phyloP scores from a whole-genome alignment of 2,329 filamentous ascomycete genomes.

The Westerdykella sp. region DNA sequence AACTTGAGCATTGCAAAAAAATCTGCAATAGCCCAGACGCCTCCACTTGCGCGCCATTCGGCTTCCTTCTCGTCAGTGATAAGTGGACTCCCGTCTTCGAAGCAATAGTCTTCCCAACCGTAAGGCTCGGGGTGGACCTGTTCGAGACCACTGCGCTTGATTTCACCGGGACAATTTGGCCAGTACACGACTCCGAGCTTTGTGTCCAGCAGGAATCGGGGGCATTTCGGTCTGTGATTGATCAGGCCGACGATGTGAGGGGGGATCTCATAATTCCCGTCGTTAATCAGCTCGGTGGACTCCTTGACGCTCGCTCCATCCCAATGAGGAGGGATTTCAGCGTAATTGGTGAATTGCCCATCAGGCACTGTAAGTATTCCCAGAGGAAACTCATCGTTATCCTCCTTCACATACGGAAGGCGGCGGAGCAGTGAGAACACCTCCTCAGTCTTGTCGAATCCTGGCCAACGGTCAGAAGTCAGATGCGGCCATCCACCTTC shows the following conservation, averaged over 20 bases:
- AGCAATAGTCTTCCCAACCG: not conserved
- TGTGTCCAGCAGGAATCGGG: slow-evolving; percentile 8
- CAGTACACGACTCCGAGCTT: slow-evolving; percentile 8
- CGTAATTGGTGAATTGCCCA: not conserved
- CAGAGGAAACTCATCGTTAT: too few relatives aligned
- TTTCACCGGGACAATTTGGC: slow-evolving; percentile 2
- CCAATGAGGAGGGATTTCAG: not conserved
- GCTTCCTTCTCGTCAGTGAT: slow-evolving; percentile 3
- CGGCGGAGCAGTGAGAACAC: slow-evolving; percentile 10
- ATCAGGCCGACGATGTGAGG: slow-evolving; percentile 10
- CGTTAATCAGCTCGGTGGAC: not conserved
- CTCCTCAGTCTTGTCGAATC: slow-evolving; percentile 4
- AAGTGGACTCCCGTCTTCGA: not conserved
- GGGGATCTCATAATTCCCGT: not conserved
- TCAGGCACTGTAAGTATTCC: not conserved
- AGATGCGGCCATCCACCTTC: slow-evolving; percentile 9
- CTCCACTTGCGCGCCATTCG: slow-evolving; percentile 5
- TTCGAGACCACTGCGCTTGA: not conserved
- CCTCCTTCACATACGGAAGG: slow-evolving; percentile 6
- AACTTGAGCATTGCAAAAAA: slow-evolving; percentile 12
- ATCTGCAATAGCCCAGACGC: slow-evolving; percentile 7
- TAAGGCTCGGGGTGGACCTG: slow-evolving; percentile 3
- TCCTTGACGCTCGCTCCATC: not conserved
- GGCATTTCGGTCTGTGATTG: not conserved
- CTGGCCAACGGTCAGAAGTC: not conserved